Evolutionary conservation across 495 filamentous ascomycete species (phyloP), one percentile per base, ranked within the genome.

Genomic region (Patellaria atrata): DNA sequence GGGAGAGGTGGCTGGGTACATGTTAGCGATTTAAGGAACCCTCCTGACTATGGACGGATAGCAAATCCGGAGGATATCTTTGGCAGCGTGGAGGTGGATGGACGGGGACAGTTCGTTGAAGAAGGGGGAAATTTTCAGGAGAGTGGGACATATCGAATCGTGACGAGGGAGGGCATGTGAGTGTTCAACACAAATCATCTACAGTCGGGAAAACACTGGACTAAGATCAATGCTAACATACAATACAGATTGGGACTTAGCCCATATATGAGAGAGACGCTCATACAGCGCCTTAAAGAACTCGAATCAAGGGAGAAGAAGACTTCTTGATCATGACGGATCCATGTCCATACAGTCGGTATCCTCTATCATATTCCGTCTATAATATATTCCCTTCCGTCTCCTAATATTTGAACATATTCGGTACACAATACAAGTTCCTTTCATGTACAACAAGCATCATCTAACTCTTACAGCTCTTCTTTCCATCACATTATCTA

Each of bases 41-140:
- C 84, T 12, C 86, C 86, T 5, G 85, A 94, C 43, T 97, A 70
- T 62, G 89, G 89, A 0, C 57, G 89, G 32, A 92, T 94, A 48
- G 80, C 87, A 28, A 58, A 79, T 69, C 75, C 79, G 0, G 86
- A 92, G 56, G 83, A 96, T 60, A 96, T 96, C 37, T 76, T 96
- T 48, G 87, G 87, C 21, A 94, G 86, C 49, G 64, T 94, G 30
- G 77, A 89, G 52, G 81, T 93, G 7, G 77, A 92, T 62, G 70
- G 66, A 3, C 43, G 67, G 13, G 87, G 87, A 1, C 59, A 69
- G n/a, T 81, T 94, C 49, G 68, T 75, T 11, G 71, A 58, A 12
- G 62, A 56, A 0, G 52, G 62, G 40, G 73, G 73, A 23, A 68
- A 64, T 21, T 80, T 70, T 47, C 68, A 81, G 56, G 45, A 59